A percentile compares a stretch with the other conserved stretches of the same genome.
Conservation (phyloP, 805 yeast genomes). For the Starmerella powellii region DNA sequence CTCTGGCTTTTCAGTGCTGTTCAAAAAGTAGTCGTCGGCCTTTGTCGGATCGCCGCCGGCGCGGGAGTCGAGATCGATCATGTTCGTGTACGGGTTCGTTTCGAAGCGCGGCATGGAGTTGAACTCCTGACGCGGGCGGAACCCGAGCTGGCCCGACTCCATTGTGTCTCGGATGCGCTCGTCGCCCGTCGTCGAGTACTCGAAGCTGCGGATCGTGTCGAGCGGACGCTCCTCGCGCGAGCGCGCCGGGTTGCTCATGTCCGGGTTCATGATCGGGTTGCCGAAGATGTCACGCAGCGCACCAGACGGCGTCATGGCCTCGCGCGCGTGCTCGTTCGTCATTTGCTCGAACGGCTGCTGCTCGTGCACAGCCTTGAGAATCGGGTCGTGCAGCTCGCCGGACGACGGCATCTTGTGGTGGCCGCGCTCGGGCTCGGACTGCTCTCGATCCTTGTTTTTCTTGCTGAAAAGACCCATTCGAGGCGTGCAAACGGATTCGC, state of each 20-base stretch:
- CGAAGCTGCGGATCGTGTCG: conserved; percentile 89
- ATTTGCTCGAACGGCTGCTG: conserved; percentile 85
- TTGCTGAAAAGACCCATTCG: conserved; percentile 24
- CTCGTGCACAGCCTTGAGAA: conserved; percentile 83
- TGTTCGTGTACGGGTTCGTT: conserved; percentile 30
- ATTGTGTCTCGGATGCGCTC: conserved; percentile 61
- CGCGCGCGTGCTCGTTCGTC: conserved; percentile 27
- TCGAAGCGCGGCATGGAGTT: conserved; percentile 47
- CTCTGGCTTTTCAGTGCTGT: conserved; percentile 32
- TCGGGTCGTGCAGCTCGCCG: conserved; percentile 69
- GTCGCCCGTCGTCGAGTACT: conserved; percentile 90
- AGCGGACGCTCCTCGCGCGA: conserved; percentile 90
- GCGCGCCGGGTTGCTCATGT: conserved; percentile 86
- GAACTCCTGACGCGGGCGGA: conserved; percentile 61
- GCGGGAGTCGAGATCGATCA: too few species aligned
- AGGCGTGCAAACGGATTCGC: too few species aligned
- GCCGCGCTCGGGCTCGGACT: conserved; percentile 26
- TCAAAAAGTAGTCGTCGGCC: conserved; percentile 35
- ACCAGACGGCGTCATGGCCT: conserved; percentile 37
- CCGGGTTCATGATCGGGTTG: conserved; percentile 61
- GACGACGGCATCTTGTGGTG: conserved; percentile 24
- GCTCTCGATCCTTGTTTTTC: conserved; percentile 17
- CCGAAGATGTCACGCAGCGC: conserved; percentile 79
- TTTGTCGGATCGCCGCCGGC: conserved; percentile 26
- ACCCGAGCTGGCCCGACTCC: conserved; percentile 69